Evolutionary conservation across 495 filamentous ascomycete genomes (phyloP).

Genomic region (Podospora pseudocomata): DNA sequence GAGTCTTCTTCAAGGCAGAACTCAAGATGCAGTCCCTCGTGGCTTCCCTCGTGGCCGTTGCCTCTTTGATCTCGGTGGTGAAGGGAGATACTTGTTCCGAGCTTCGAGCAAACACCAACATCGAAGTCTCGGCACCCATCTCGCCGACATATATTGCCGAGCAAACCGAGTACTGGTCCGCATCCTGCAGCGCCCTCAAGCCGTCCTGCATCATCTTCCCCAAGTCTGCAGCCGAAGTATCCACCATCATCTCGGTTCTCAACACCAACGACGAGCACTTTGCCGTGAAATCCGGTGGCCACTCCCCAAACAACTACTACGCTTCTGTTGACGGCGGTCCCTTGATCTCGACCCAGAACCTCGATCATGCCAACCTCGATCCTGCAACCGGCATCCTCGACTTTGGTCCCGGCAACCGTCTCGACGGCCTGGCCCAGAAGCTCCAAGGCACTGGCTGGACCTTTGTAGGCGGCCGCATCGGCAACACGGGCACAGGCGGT

Average conservation of each 20-base stretch:
- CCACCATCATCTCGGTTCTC: slow-evolving; percentile 34
- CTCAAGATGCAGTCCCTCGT: slow-evolving; percentile 6
- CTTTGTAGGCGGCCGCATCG: slow-evolving; percentile 51
- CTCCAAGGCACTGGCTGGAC: slow-evolving; percentile 47
- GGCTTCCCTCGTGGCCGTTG: neutral
- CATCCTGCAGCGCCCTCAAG: slow-evolving; percentile 37
- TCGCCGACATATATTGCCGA: slow-evolving; percentile 33
- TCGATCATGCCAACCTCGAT: slow-evolving; percentile 46
- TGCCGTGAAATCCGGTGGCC: slow-evolving; percentile 51
- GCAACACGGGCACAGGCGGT: slow-evolving; percentile 44
- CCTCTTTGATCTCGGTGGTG: slow-evolving; percentile 4
- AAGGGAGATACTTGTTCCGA: slow-evolving; percentile 35
- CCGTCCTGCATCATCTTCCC: slow-evolving; percentile 49
- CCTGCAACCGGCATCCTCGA: slow-evolving; percentile 40
- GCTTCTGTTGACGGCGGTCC: slow-evolving; percentile 54
- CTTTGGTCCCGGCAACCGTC: slow-evolving; percentile 51
- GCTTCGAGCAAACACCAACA: slow-evolving; percentile 28
- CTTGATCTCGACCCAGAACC: slow-evolving; percentile 47
- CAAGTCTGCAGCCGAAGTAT: slow-evolving; percentile 35
- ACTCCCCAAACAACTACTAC: slow-evolving; percentile 49
- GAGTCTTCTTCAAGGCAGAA: neutral
- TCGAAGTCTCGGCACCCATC: slow-evolving; percentile 33
- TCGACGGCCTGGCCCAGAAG: slow-evolving; percentile 46
- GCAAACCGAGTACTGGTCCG: slow-evolving; percentile 49
- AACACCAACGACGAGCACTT: slow-evolving; percentile 41